These are phyloP conservation scores for Nothophaeocryptopus gaeumannii DNA, from an alignment of 2,329 filamentous ascomycete genomes.

Conservation along the genomic window DNA sequence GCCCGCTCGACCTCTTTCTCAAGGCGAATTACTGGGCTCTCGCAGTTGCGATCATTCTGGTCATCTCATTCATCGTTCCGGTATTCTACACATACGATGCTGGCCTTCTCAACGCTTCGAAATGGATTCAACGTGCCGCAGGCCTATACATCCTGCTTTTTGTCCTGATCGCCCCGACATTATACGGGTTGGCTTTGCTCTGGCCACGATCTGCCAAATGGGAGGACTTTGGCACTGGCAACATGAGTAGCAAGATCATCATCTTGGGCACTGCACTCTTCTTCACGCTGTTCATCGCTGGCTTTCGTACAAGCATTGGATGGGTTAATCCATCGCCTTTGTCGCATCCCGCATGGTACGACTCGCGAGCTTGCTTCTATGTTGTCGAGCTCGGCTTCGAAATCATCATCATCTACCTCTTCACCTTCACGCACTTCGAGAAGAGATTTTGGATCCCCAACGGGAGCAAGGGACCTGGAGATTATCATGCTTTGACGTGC, in stretches of 20 bases:
- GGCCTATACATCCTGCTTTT: slow-evolving; percentile 59
- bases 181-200: slow-evolving; percentile 58
- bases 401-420: slow-evolving; percentile 20
- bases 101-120: not conserved
- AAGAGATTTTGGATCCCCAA: slow-evolving; percentile 22
- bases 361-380: slow-evolving; percentile 18
- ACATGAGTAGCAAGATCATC: slow-evolving; percentile 14
- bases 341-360: slow-evolving; percentile 18
- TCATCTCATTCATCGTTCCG: slow-evolving; percentile 18
- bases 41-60: slow-evolving; percentile 13
- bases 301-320: slow-evolving; percentile 15
- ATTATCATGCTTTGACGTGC: not conserved
- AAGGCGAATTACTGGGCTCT: slow-evolving; percentile 8
- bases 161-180: slow-evolving; percentile 59
- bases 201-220: not conserved
- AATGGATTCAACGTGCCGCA: slow-evolving; percentile 45
- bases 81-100: slow-evolving; percentile 15
- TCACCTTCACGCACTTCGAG: slow-evolving; percentile 18
- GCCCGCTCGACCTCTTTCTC: not conserved
- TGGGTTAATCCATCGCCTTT: slow-evolving; percentile 17
- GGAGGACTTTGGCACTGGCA: slow-evolving; percentile 18
- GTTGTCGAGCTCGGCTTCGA: slow-evolving; percentile 21
- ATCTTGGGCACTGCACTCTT: slow-evolving; percentile 14
- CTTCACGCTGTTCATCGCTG: slow-evolving; percentile 15
- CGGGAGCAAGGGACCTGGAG: slow-evolving; percentile 9